Evolutionary conservation across 805 yeast genomes (phyloP).

Genomic region (Saccharomycopsis lassenensis): DNA sequence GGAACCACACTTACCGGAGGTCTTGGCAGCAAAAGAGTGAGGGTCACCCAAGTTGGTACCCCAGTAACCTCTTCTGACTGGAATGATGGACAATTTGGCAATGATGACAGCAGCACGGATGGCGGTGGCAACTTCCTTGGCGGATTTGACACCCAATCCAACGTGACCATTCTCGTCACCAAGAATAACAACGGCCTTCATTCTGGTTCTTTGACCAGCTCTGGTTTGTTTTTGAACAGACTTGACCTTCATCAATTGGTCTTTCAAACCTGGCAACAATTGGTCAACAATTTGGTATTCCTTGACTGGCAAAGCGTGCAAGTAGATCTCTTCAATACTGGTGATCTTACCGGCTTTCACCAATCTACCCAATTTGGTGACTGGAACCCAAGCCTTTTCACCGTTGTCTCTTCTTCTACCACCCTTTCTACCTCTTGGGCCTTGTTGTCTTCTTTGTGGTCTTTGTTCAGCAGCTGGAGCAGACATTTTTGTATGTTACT

Average conservation of each 20-base stretch:
- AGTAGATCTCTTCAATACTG: slow-evolving; percentile 95
- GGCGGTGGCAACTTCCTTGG: slow-evolving; percentile 99
- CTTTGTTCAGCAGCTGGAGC: slow-evolving; percentile 20
- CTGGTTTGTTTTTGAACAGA: slow-evolving; percentile 99
- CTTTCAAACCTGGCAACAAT: slow-evolving; percentile 90
- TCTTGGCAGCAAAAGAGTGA: slow-evolving; percentile 96
- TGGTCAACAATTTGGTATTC: slow-evolving; percentile 98
- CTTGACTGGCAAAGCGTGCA: slow-evolving; percentile 98
- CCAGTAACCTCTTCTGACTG: slow-evolving; percentile 99
- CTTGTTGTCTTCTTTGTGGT: slow-evolving; percentile 41
- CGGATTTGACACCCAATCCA: slow-evolving; percentile 99
- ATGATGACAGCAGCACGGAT: slow-evolving; percentile 99
- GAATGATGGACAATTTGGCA: slow-evolving; percentile 97
- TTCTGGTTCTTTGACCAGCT: slow-evolving; percentile 99
- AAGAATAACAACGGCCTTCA: slow-evolving; percentile 99
- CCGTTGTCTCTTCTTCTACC: slow-evolving; percentile 58
- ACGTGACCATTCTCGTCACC: slow-evolving; percentile 99
- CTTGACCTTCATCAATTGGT: slow-evolving; percentile 99
- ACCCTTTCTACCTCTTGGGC: slow-evolving; percentile 42
- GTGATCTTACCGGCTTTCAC: slow-evolving; percentile 98
- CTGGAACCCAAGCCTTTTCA: slow-evolving; percentile 99
- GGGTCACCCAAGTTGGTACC: slow-evolving; percentile 99
- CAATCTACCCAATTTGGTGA: slow-evolving; percentile 99
- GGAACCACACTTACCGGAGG: slow-evolving; percentile 99
- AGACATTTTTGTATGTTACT: slow-evolving; percentile 18